Base-by-base conservation (phyloP, 352 stramenopile species). In the Sclerospora graminicola region DNA sequence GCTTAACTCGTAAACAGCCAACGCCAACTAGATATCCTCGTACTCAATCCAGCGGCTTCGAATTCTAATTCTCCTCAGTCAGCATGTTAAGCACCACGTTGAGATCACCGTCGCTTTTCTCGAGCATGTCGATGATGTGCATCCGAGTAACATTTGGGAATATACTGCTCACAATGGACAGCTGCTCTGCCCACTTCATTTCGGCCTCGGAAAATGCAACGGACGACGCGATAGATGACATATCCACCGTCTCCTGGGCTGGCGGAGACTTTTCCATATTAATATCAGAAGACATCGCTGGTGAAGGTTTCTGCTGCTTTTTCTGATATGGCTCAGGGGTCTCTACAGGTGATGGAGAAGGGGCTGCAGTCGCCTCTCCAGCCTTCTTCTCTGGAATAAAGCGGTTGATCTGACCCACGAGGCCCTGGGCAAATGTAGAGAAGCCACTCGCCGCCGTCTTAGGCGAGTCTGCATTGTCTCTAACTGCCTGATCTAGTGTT, bases 81-180 rank as follows among this genome's bases (percentile, higher is more conserved):
- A 89, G 57, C 47, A 68, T 59, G 50, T 89, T 82, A 23, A 89
- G 62, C 38, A 84, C 77, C 5, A 87, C 61, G 41, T 85, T 75
- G 35, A 89, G 61, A 42, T 89, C 62, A 45, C 77, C 77, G 9
- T 78, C 51, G 47, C 60, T 71, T 34, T 66, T 68, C 49, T 89
- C 77, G 20, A 89, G 45, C 28, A 77, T 55, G 13, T 74, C 59
- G 27, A 89, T 80, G 16, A 79, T 52, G 26, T 57, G 65, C 15
- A 47, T 51, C 8, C 54, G 45, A 16, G 47, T 61, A 14, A 63
- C 68, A 33, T 82, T 80, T n/a, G 77, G 77, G 33, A 86, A 68
- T 37, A 89, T 82, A 45, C 60, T 43, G 37, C 48, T 74, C 28
- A 89, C 65, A 20, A 84, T 58, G 15, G 56, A 73, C 5, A 89